Percentiles rank a stretch among this genome's conserved stretches.
These are phyloP conservation scores for Vitis hybrid DNA, from an alignment of 177 flowering plant genomes.

Conservation along the genomic window DNA sequence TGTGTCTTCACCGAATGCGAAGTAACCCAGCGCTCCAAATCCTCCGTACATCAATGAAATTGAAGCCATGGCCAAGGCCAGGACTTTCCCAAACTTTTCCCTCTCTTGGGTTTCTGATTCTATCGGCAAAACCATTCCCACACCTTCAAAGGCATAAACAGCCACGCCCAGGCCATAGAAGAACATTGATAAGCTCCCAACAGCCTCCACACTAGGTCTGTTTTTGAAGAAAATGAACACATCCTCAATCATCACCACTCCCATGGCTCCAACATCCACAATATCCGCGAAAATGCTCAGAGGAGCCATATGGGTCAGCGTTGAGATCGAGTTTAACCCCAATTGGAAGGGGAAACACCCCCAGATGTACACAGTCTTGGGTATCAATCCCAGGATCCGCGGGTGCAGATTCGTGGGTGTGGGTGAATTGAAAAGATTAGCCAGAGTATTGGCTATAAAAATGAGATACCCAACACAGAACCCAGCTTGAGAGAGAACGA, in stretches of 20 bases:
- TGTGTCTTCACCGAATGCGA: constrained; percentile 73
- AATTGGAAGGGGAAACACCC: constrained; percentile 38
- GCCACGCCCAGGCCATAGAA: constrained; percentile 74
- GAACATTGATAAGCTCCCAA: constrained; percentile 48
- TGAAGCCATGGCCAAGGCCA: constrained; percentile 51
- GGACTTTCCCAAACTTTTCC: constrained; percentile 42
- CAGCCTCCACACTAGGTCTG: constrained; percentile 36
- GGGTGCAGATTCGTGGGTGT: background rate
- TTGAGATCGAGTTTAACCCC: constrained; percentile 36
- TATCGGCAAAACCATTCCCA: constrained; percentile 74
- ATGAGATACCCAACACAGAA: constrained; percentile 38
- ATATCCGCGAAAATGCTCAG: constrained; percentile 43
- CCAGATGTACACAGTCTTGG: constrained; percentile 27
- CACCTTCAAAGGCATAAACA: constrained; percentile 72
- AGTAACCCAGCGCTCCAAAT: constrained; percentile 75
- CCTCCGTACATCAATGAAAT: constrained; percentile 53
- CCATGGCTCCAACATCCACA: constrained; percentile 36
- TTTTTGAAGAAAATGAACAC: constrained; percentile 28
- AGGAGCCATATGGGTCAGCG: constrained; percentile 43
- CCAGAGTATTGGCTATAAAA: constrained; percentile 34
- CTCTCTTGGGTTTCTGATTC: constrained; percentile 65
- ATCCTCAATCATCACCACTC: constrained; percentile 68
- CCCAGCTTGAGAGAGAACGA: constrained; percentile 36
- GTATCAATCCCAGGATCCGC: constrained; percentile 13
- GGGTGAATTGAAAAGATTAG: constrained; percentile 10